phyloP scores from a whole-genome alignment of 2,329 filamentous ascomycete species.

The Cadophora luteo-olivacea region DNA sequence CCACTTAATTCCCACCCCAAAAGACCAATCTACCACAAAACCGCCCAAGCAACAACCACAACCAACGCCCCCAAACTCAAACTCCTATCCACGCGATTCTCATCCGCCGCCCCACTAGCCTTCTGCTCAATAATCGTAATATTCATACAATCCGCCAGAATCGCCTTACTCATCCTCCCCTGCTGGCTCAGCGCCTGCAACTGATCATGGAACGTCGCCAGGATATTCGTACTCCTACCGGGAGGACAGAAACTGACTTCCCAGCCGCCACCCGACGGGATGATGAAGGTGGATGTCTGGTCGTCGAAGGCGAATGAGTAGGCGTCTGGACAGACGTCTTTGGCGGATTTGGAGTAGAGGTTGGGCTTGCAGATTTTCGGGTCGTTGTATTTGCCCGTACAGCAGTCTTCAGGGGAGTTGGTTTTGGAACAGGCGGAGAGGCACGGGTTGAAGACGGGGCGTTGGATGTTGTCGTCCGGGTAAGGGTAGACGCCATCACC shows the following conservation, averaged over 20 bases:
- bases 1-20: no score
- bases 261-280: slow-evolving; percentile 74
- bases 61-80: slow-evolving; percentile 41
- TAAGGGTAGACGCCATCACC: slow-evolving; percentile 82
- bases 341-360: slow-evolving; percentile 72
- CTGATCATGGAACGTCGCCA: slow-evolving; percentile 57
- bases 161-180: slow-evolving; percentile 48
- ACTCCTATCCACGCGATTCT: slow-evolving; percentile 32
- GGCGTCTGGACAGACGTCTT: slow-evolving; percentile 81
- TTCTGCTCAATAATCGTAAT: slow-evolving; percentile 40
- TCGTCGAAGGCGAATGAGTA: slow-evolving; percentile 78
- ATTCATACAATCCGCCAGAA: slow-evolving; percentile 44
- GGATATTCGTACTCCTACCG: slow-evolving; percentile 65
- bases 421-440: slow-evolving; percentile 77
- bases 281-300: slow-evolving; percentile 64
- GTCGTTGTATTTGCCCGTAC: slow-evolving; percentile 71
- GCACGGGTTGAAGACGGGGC: slow-evolving; percentile 79
- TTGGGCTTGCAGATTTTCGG: slow-evolving; percentile 70
- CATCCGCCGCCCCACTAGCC: slow-evolving; percentile 18
- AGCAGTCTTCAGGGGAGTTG: slow-evolving; percentile 73
- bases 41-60: slow-evolving; percentile 39
- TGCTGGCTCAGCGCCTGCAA: slow-evolving; percentile 54
- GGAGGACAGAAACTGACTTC: slow-evolving; percentile 79
- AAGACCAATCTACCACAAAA: slow-evolving; percentile 35
- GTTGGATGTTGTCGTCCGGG: slow-evolving; percentile 74